phyloP scores from a whole-genome alignment of 2,329 filamentous ascomycete species.

The Colletotrichum plurivorum region DNA sequence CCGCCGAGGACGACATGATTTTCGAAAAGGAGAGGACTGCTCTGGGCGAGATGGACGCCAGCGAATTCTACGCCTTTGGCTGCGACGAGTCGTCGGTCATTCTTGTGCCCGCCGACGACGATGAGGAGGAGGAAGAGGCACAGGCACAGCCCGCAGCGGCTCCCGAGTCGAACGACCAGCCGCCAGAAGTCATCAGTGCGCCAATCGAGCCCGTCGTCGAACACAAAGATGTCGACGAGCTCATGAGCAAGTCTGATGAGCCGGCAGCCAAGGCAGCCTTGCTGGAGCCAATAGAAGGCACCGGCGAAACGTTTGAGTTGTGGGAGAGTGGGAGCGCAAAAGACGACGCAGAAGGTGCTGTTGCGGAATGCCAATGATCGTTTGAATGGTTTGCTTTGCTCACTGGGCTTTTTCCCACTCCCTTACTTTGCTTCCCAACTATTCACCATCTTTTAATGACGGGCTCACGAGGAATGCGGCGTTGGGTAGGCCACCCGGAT shows the following conservation, averaged over 20 bases:
- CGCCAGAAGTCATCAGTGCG: constrained; percentile 45
- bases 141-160: constrained; percentile 39
- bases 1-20: constrained; percentile 65
- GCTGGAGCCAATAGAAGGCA: constrained; percentile 70
- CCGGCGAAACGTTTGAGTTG: constrained; percentile 74
- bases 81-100: constrained; percentile 75
- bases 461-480: constrained; percentile 38
- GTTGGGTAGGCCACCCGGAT: constrained; percentile 28
- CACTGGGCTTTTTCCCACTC: background rate
- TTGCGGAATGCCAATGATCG: constrained; percentile 45
- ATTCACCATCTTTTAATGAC: constrained; percentile 40
- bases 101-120: constrained; percentile 73
- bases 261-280: constrained; percentile 60
- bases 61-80: constrained; percentile 77
- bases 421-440: constrained; percentile 35
- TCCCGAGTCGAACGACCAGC: constrained; percentile 44
- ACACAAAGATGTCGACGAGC: constrained; percentile 50
- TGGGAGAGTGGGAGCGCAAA: constrained; percentile 79
- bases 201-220: constrained; percentile 38
- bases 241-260: constrained; percentile 54
- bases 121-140: constrained; percentile 63
- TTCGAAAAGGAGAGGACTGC: constrained; percentile 76
- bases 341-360: constrained; percentile 63
- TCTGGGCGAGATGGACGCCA: constrained; percentile 75
- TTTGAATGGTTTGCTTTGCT: constrained; percentile 20